Evolutionary conservation across 164 flowering plant genomes (phyloP).

Genomic region (Akebia trifoliata): DNA sequence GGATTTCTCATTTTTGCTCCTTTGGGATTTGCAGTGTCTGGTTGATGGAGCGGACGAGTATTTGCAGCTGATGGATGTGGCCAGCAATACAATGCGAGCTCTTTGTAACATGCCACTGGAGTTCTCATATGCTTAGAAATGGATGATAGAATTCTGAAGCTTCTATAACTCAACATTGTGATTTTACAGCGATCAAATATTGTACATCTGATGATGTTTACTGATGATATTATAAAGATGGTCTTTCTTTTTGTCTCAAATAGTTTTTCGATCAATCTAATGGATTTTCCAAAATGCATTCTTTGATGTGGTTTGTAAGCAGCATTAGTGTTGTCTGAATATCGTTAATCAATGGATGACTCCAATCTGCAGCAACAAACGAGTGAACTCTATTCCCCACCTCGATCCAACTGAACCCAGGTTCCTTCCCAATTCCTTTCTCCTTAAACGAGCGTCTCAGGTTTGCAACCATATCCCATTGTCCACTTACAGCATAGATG

Average conservation of each 20-base stretch:
- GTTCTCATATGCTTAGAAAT: constrained; percentile 31
- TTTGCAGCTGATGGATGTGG: constrained; percentile 84
- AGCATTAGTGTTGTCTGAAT: constrained; percentile 8
- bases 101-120: constrained; percentile 70
- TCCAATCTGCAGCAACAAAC: constrained; percentile 12
- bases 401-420: constrained; percentile 21
- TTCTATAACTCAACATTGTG: not conserved
- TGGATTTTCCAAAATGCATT: not conserved
- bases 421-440: constrained; percentile 18
- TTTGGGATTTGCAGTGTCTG: constrained; percentile 55
- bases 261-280: not conserved
- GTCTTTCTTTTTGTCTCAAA: not conserved
- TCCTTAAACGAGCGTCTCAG: constrained; percentile 11
- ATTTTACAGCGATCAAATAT: not conserved
- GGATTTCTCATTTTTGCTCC: not conserved
- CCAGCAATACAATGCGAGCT: constrained; percentile 71
- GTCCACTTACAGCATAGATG: constrained; percentile 17
- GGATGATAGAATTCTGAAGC: not conserved
- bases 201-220: not conserved
- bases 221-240: not conserved
- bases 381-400: constrained; percentile 11
- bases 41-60: constrained; percentile 98
- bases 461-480: constrained; percentile 18
- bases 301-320: constrained; percentile 14
- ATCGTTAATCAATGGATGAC: constrained; percentile 12